A percentile compares a stretch with the other conserved stretches of the same genome.
Conservation (phyloP, 1,284 basidiomycete genomes). For the Omphalotus olearius region DNA sequence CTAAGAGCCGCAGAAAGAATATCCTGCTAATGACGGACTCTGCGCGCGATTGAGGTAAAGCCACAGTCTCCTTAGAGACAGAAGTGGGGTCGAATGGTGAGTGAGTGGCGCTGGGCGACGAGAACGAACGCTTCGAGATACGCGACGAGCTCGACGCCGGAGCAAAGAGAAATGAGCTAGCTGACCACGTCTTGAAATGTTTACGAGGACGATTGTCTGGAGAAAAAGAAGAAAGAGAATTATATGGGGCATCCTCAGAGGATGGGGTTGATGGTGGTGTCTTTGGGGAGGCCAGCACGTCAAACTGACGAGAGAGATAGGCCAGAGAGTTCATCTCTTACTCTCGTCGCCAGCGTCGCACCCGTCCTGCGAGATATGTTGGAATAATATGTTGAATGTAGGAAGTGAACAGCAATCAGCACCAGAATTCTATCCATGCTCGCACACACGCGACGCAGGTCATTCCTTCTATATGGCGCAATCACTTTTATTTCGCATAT, state of each 20-base stretch:
- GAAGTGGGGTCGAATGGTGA: conserved; percentile 17
- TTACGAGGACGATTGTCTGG: conserved; percentile 26
- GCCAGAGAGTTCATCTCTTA: conserved; percentile 63
- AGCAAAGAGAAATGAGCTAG: conserved; percentile 46
- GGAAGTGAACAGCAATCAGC: not conserved
- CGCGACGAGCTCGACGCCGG: conserved; percentile 21
- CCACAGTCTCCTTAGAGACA: conserved; percentile 22
- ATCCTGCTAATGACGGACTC: conserved; percentile 39
- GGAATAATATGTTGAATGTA: not conserved
- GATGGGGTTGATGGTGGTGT: conserved; percentile 50
- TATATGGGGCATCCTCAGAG: conserved; percentile 28
- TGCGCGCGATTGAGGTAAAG: conserved; percentile 25
- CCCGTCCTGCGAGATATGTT: not conserved
- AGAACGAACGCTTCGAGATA: conserved; percentile 11
- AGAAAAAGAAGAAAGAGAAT: conserved; percentile 16
- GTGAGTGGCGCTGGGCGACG: conserved; percentile 17
- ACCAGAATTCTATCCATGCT: not conserved
- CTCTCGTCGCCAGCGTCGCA: conserved; percentile 2
- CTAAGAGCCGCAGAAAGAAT: conserved; percentile 48
- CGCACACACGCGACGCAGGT: conserved; percentile 2
- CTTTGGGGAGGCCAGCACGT: conserved; percentile 48
- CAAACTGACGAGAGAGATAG: conserved; percentile 67
- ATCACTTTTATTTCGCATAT: not conserved
- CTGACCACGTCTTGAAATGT: conserved; percentile 55
- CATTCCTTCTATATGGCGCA: not conserved